Base-by-base conservation (phyloP, 805 yeast genomes). In the Ogataea parapolymorpha region DNA sequence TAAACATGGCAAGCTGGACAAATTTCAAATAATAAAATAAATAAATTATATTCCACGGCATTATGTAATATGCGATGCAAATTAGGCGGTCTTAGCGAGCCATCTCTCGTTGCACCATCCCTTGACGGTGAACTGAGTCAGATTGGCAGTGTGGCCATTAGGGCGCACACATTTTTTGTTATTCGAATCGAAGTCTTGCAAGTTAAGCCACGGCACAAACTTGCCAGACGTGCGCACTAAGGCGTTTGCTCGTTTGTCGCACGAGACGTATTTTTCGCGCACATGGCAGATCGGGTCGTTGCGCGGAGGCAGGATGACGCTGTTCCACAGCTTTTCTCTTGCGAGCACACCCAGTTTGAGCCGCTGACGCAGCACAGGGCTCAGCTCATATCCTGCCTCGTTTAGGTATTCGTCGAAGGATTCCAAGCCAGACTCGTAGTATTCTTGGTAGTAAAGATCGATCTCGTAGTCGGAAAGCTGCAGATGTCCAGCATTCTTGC, bases 271-370 rank as follows among this genome's bases (percentile, higher is more conserved):
- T 10, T 39, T 46, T 7, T 29, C 43, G 13, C 45, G 45, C 4
- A 40, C 22, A 6, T 30, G 34, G 26, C 14, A 32, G 12, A 18
- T 18, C 12, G 41, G 14, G 33, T 78, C 85, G 2, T 47, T 42
- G 32, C 82, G 62, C 17, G 83, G 81, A 4, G 74, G 71, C 24
- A 79, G 54, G 5, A 79, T 66, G 12, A 79, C 79, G 37, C 65
- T 67, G 26, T 67, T 64, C 81, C 81, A 77, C 33, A 78, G 56
- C 51, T 75, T 71, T 32, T 75, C 77, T 39, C 77, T 61, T 3
- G 77, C 66, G 13, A 66, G 41, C 7, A 65, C 54, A 1, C 75
- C 74, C 16, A 76, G 49, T 35, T 62, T 67, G 4, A 64, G 30
- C 10, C 35, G 38, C 5, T 32, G 33, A 11, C 45, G 39, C 23